Base-by-base conservation (phyloP, 805 yeast genomes). In the Kluyveromyces wickerhamii region DNA sequence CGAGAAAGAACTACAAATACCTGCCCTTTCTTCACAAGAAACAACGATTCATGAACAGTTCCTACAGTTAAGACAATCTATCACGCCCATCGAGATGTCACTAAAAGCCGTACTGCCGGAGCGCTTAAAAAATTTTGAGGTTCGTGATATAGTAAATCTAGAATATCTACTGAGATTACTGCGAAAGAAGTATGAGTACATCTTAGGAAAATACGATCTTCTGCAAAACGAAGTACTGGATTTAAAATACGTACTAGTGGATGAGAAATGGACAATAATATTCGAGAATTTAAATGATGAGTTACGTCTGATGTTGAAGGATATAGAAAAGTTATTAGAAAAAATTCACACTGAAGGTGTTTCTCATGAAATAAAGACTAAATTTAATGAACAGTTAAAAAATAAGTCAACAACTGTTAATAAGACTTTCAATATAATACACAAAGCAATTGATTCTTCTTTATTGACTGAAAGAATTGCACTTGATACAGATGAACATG, bases 201-300 rank as follows among this genome's bases (percentile, higher is more conserved):
- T 76, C 12, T 43, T 63, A 7, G 56, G 55, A 9, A 63, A 65
- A 39, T 67, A 71, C 57, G 51, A 61, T 13, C 54, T 59, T 36
- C 52, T 78, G 31, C 58, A 60, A 7, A 45, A 47, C 8, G 72
- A 70, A 33, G 41, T 74, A 10, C 49, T 50, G 3, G 55, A 50
- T 5, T 55, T 78, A 40, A 69, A 69, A 44, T 40, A 38, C 4
- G 73, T 71, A 27, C 43, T 70, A 19, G 62, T 79, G 4, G 78
- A 74, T 39, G 50, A 59, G 19, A 65, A 74, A 48, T 79, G 85
- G 84, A 57, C 62, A 41, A 66, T 66, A 16, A 59, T 77, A 2
- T 75, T 77, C 41, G 57, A 57, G 18, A 68, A 62, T 38, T 49
- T 77, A 34, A 59, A 72, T 28, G 51, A 59, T 3, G 74, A 74